Conservation (phyloP, 2,329 filamentous ascomycete species). For the Dothistroma septosporum region DNA sequence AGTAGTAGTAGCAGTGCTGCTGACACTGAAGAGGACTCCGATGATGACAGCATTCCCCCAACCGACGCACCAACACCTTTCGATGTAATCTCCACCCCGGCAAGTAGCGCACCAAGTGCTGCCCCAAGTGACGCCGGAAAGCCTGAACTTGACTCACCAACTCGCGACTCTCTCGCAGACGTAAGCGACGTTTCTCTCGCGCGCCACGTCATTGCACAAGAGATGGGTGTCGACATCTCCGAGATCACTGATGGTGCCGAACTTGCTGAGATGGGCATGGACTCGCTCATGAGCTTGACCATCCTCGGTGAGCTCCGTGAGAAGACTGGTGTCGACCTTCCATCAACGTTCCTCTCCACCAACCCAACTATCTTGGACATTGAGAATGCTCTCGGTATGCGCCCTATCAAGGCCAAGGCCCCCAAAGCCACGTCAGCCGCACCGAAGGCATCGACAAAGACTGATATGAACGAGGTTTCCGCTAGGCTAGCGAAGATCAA, state of each 20-base stretch:
- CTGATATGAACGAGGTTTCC: slow-evolving; percentile 47
- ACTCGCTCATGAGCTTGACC: slow-evolving; percentile 51
- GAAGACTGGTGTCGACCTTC: slow-evolving; percentile 48
- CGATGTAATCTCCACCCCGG: slow-evolving; percentile 44
- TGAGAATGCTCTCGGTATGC: slow-evolving; percentile 59
- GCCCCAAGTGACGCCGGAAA: slow-evolving; percentile 41
- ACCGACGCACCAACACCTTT: slow-evolving; percentile 43
- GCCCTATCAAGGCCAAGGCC: slow-evolving; percentile 37
- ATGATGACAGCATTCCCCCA: slow-evolving; percentile 41
- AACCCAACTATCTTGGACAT: slow-evolving; percentile 63
- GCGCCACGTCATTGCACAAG: slow-evolving; percentile 48
- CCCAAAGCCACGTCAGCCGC: slow-evolving; percentile 26
- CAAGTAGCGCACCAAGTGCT: slow-evolving; percentile 46
- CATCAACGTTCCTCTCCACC: slow-evolving; percentile 54
- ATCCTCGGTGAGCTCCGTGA: slow-evolving; percentile 50
- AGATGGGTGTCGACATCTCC: slow-evolving; percentile 63
- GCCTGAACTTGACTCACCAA: slow-evolving; percentile 33
- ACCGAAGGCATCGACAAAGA: slow-evolving; percentile 21
- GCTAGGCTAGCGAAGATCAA: slow-evolving; percentile 40
- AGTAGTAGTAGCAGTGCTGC: slow-evolving; percentile 26
- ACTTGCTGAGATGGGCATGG: slow-evolving; percentile 56
- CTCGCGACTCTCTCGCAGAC: slow-evolving; percentile 33
- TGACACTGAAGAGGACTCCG: slow-evolving; percentile 36
- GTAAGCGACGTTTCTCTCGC: slow-evolving; percentile 44
- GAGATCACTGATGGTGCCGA: slow-evolving; percentile 56